These are phyloP conservation scores for Trichoderma polysporum DNA, from an alignment of 2,329 filamentous ascomycete species.

Conservation along the genomic window DNA sequence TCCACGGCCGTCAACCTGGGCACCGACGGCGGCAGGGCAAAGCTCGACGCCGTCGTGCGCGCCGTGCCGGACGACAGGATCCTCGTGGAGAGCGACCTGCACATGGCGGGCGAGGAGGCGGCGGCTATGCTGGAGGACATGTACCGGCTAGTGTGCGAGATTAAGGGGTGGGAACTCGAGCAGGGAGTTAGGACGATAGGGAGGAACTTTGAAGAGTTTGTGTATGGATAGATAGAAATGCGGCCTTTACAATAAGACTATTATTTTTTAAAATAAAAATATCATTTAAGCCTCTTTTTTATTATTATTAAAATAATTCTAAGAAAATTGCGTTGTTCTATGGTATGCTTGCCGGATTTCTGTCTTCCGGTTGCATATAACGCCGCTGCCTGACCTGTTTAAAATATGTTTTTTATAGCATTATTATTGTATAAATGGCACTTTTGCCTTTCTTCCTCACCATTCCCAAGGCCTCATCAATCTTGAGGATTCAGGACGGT, in stretches of 20 bases:
- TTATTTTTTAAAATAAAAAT: too few relatives aligned
- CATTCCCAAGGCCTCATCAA: neutral
- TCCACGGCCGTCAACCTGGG: slow-evolving; percentile 79
- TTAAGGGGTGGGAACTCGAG: slow-evolving; percentile 75
- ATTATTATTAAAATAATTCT: neutral
- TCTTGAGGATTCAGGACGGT: neutral
- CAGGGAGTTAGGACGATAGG: slow-evolving; percentile 68
- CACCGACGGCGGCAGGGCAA: slow-evolving; percentile 44
- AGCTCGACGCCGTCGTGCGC: slow-evolving; percentile 65
- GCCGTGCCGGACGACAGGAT: slow-evolving; percentile 75
- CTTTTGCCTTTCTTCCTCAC: neutral
- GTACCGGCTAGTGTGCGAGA: slow-evolving; percentile 69
- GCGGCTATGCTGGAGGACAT: slow-evolving; percentile 74
- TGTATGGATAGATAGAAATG: slow-evolving; percentile 53
- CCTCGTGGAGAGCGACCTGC: slow-evolving; percentile 86
- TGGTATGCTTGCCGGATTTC: neutral
- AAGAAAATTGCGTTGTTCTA: neutral
- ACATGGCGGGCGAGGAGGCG: slow-evolving; percentile 78
- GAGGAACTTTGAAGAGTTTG: slow-evolving; percentile 75
- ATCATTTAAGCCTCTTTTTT: neutral
- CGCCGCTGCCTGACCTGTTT: neutral
- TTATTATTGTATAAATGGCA: neutral
- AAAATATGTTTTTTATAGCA: neutral
- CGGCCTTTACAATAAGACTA: neutral
- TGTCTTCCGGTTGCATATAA: neutral